phyloP scores from a whole-genome alignment of 345 rosid genomes.

The Eucalyptus grandis region DNA sequence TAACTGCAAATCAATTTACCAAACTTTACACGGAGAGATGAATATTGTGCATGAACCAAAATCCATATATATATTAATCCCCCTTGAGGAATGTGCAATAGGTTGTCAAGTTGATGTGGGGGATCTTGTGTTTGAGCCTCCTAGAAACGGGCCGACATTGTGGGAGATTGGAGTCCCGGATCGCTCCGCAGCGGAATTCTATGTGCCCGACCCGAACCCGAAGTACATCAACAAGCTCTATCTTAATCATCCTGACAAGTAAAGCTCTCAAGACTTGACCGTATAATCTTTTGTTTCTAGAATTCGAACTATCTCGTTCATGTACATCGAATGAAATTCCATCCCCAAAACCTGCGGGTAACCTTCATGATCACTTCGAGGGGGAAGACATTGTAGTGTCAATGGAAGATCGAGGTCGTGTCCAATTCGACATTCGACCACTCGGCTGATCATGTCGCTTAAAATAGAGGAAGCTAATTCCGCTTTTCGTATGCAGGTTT shows the following conservation, averaged over 20 bases:
- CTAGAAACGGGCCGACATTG: constrained; percentile 68
- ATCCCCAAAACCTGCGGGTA: not conserved
- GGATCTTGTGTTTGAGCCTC: constrained; percentile 44
- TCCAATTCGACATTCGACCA: not conserved
- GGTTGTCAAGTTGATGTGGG: constrained; percentile 49
- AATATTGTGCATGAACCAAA: not conserved
- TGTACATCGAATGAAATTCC: not conserved
- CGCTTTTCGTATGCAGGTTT: constrained; percentile 16
- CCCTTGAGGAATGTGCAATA: not conserved
- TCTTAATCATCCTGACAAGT: constrained; percentile 56
- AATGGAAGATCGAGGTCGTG: not conserved
- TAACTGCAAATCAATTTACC: not conserved
- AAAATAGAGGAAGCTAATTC: not conserved
- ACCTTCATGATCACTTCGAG: not conserved
- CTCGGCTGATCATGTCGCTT: not conserved
- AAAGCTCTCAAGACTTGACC: not conserved
- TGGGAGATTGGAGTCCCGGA: constrained; percentile 93
- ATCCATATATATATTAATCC: not conserved
- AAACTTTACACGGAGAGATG: not conserved
- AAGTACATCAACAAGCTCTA: constrained; percentile 53
- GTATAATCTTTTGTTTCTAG: not conserved
- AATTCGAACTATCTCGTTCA: not conserved
- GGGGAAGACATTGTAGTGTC: not conserved
- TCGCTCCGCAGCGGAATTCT: constrained; percentile 68
- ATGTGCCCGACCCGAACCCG: constrained; percentile 64